These are phyloP conservation scores for Casuarina equisetifolia DNA, from an alignment of 306 rosid genomes.

Conservation along the genomic window DNA sequence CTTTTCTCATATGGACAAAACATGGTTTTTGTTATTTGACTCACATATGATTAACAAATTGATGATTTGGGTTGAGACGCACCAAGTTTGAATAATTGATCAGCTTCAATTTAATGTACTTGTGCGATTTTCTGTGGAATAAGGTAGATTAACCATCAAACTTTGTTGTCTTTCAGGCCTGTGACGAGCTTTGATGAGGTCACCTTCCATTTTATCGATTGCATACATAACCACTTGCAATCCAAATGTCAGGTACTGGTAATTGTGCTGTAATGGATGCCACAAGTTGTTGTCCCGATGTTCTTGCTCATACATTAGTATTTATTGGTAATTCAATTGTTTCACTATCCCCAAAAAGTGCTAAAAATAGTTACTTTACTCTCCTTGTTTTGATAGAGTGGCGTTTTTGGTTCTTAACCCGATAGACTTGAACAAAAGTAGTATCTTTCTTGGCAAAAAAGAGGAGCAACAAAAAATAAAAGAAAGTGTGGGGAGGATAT, in stretches of 20 bases:
- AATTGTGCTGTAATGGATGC: background rate
- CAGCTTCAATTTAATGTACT: background rate
- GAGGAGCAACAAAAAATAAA: too few relatives aligned
- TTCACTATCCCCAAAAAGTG: background rate
- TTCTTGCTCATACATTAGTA: background rate
- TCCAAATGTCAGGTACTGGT: slow-evolving; percentile 57
- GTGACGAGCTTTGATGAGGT: slow-evolving; percentile 79
- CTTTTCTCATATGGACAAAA: background rate
- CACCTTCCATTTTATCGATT: slow-evolving; percentile 84
- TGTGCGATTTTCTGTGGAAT: background rate
- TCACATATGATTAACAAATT: background rate
- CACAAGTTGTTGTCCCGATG: background rate
- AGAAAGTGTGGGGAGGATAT: too few relatives aligned
- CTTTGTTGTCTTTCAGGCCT: slow-evolving; percentile 58
- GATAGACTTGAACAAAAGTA: background rate
- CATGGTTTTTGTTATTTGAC: background rate
- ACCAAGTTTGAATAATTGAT: background rate
- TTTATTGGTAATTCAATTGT: background rate
- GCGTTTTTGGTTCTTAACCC: background rate
- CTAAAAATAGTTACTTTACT: background rate
- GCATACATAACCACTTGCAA: slow-evolving; percentile 74
- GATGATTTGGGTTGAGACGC: background rate
- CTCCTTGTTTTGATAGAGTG: background rate
- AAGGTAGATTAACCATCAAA: slow-evolving; percentile 6
- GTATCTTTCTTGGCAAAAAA: too few relatives aligned